Conservation (phyloP, 352 stramenopile species). For the Globisporangium radiosum region DNA sequence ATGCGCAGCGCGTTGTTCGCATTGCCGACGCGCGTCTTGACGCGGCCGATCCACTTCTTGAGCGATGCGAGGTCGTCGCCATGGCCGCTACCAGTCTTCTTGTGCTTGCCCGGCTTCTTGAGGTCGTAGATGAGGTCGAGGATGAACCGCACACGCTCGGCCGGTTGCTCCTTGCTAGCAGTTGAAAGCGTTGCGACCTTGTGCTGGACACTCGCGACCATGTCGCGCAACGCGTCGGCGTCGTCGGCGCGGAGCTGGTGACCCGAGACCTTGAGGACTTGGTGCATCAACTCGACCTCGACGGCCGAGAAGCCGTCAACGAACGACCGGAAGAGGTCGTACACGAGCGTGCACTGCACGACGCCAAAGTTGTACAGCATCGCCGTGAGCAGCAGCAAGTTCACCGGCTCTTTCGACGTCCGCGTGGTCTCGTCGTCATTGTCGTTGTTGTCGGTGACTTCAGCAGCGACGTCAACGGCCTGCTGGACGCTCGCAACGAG, state of each 20-base stretch:
- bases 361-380: slow-evolving; percentile 90
- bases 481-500: slow-evolving; percentile 37
- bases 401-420: slow-evolving; percentile 63
- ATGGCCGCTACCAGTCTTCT: slow-evolving; percentile 33
- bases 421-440: slow-evolving; percentile 8
- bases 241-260: slow-evolving; percentile 83
- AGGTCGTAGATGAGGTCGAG: slow-evolving; percentile 95
- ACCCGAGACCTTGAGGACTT: slow-evolving; percentile 77
- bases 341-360: slow-evolving; percentile 86
- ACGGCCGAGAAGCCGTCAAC: slow-evolving; percentile 61
- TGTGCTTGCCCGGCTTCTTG: slow-evolving; percentile 93
- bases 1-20: slow-evolving; percentile 69
- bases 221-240: slow-evolving; percentile 73
- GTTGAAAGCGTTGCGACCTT: slow-evolving; percentile 42
- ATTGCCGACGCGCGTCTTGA: slow-evolving; percentile 88
- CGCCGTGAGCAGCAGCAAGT: slow-evolving; percentile 81
- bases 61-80: slow-evolving; percentile 67
- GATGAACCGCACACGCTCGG: slow-evolving; percentile 84
- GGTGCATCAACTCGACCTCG: slow-evolving; percentile 86
- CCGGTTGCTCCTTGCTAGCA: slow-evolving; percentile 17
- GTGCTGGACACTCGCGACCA: slow-evolving; percentile 77
- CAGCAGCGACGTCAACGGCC: slow-evolving; percentile 21
- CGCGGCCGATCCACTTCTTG: slow-evolving; percentile 91
- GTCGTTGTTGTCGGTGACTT: slow-evolving; percentile 1
- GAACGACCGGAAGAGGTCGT: slow-evolving; percentile 85